A percentile compares a stretch with the other conserved stretches of the same genome.
These are phyloP conservation scores for Pseudoscleropodium purum DNA, from an alignment of 225 moss, liverwort and hornwort genomes.

Conservation along the genomic window DNA sequence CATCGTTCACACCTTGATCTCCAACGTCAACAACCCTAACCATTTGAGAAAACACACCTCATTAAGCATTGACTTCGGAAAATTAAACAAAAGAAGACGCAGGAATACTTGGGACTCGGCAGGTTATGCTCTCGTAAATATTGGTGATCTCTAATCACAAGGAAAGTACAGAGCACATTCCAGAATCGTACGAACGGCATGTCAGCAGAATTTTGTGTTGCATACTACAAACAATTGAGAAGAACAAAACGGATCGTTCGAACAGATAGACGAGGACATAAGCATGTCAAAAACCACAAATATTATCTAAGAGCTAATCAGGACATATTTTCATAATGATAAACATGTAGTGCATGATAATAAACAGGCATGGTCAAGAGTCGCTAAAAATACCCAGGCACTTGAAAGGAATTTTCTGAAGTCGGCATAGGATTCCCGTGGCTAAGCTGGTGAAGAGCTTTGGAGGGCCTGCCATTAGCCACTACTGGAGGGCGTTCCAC, in stretches of 20 bases:
- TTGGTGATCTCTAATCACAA: background rate
- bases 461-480: slow-evolving; percentile 37
- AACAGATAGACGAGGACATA: background rate
- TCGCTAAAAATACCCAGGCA: slow-evolving; percentile 52
- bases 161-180: background rate
- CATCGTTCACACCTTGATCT: slow-evolving; percentile 96
- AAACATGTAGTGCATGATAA: background rate
- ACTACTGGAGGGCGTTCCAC: slow-evolving; percentile 46
- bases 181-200: background rate
- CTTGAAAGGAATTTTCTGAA: slow-evolving; percentile 73
- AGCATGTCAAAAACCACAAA: background rate
- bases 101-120: background rate
- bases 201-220: background rate
- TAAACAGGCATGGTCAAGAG: background rate
- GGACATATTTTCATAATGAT: background rate
- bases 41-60: background rate
- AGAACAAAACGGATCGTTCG: background rate
- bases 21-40: slow-evolving; percentile 62
- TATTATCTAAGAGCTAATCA: background rate
- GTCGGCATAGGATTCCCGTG: slow-evolving; percentile 90
- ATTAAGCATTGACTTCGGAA: background rate
- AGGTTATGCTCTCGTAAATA: background rate
- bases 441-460: slow-evolving; percentile 84
- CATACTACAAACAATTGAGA: background rate
- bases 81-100: background rate